phyloP scores from a whole-genome alignment of 805 yeast genomes.

The Yamadazyma insecticola region DNA sequence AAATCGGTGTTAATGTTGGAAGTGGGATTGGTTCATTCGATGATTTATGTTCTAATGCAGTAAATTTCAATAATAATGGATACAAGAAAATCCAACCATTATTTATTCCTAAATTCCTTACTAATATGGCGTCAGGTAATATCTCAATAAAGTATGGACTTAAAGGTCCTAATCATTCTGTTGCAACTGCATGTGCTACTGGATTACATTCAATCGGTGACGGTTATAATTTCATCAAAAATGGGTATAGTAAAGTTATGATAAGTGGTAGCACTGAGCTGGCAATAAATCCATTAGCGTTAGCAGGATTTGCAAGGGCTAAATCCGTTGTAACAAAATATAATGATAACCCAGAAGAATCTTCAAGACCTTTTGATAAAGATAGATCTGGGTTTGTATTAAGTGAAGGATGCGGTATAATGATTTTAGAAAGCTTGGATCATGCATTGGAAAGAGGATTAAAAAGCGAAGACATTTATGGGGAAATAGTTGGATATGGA shows the following conservation, averaged over 20 bases:
- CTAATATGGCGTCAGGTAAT: conserved; percentile 94
- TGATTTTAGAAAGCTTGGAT: conserved; percentile 70
- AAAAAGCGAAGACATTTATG: conserved; percentile 56
- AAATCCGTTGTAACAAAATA: conserved; percentile 65
- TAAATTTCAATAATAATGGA: conserved; percentile 39
- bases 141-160: conserved; percentile 74
- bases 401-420: conserved; percentile 87
- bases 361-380: conserved; percentile 85
- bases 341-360: conserved; percentile 56
- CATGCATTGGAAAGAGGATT: conserved; percentile 65
- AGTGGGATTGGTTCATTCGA: conserved; percentile 88
- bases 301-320: conserved; percentile 90
- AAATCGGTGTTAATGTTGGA: conserved; percentile 80
- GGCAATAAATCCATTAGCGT: conserved; percentile 76
- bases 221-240: conserved; percentile 73
- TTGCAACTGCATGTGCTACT: conserved; percentile 94
- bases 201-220: conserved; percentile 94
- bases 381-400: conserved; percentile 82
- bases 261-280: conserved; percentile 95
- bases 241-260: conserved; percentile 81
- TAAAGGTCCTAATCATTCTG: conserved; percentile 83
- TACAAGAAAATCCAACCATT: conserved; percentile 77
- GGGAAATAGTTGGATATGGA: conserved; percentile 85
- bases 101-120: conserved; percentile 75
- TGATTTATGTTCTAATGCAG: conserved; percentile 62